Base-by-base conservation (phyloP, 106 monocot species). In the Phalaenopsis equestris region DNA sequence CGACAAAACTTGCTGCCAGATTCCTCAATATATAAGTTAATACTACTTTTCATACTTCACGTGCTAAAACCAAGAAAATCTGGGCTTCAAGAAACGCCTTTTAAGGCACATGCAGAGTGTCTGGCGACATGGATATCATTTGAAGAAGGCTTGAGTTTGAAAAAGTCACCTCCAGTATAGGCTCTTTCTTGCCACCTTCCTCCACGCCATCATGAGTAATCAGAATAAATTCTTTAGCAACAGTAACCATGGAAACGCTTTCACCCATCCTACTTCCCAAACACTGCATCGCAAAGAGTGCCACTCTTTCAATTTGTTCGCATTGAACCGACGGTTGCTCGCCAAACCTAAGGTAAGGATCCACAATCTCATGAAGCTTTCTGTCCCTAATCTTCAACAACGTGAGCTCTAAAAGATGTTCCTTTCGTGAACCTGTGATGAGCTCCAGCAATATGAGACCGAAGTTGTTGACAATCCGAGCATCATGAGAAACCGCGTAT, bases 121-220 rank as follows among this genome's bases (percentile, higher is more conserved):
- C 91, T 14, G 96, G 93, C 14, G 96, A 96, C 82, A 86, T 84
- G 0, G 91, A 93, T 41, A 91, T 87, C 96, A 96, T 96, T 79
- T 93, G 93, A 83, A 96, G 90, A 68, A 91, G 91, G 82, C 96
- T 96, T 0, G 96, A 96, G 80, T 84, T 91, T 21, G 96, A 93
- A 75, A 96, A 93, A 0, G 91, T 91, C 67, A 81, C 87, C 79
- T 96, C 83, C 30, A 93, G 75, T 0, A 84, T 39, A 70, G 91
- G 86, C 81, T 83, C 80, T 5, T 7, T 78, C 36, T 45, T 78
- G n/a, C 75, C 57, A 77, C 77, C 82, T 68, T 84, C 73, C 67
- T 83, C 83, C 16, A 79, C 64, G 75, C 80, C 83, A 5, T 77
- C 80, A 55, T 80, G 76, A 18, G 83, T 65, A 38, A 93, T 86